Percentiles rank a stretch among this genome's conserved stretches.
Conservation (phyloP, 129 eudicot genomes). For the Arctium lappa region DNA sequence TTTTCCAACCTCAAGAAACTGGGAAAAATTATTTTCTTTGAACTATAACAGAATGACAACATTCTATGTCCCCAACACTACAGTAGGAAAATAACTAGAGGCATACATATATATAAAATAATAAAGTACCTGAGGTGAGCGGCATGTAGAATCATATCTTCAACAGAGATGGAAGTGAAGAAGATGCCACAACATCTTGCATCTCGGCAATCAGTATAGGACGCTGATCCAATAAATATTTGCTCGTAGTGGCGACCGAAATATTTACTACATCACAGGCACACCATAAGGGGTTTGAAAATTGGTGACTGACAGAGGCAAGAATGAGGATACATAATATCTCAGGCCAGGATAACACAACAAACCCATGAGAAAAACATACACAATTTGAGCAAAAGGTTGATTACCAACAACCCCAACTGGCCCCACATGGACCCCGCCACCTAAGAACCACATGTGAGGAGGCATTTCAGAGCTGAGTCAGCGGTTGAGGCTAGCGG, state of each 20-base stretch:
- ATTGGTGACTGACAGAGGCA: background rate
- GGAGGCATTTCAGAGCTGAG: too few relatives aligned
- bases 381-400: too few relatives aligned
- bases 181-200: slow-evolving; percentile 12
- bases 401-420: too few relatives aligned
- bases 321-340: too few relatives aligned
- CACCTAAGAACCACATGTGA: too few relatives aligned
- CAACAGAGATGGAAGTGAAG: slow-evolving; percentile 10
- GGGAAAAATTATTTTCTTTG: too few relatives aligned
- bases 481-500: too few relatives aligned
- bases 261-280: background rate
- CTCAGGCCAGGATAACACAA: background rate
- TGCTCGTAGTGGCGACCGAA: background rate
- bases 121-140: slow-evolving; percentile 27
- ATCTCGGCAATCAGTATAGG: background rate
- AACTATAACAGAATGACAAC: background rate
- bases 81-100: too few relatives aligned
- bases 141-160: background rate
- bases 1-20: background rate
- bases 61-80: too few relatives aligned
- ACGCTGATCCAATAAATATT: background rate
- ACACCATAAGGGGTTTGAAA: background rate
- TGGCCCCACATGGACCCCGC: too few relatives aligned
- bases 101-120: background rate
- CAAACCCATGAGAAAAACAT: background rate